Conservation (phyloP, 345 rosid species). For the Acer negundo region DNA sequence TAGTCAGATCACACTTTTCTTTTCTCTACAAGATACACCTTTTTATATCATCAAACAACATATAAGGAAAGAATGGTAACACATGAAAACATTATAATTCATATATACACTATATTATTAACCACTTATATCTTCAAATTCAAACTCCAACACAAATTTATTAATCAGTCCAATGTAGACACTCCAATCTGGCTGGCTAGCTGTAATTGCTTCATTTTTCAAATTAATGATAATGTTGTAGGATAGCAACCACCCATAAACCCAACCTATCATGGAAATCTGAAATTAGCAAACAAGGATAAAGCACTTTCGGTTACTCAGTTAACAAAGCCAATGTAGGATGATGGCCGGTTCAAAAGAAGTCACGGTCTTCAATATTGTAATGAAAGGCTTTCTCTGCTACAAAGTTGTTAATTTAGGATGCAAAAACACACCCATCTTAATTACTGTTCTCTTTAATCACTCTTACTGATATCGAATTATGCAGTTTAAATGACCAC, state of each 20-base stretch:
- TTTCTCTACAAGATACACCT: not conserved
- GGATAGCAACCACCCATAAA: not conserved
- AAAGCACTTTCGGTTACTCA: not conserved
- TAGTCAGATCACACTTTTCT: not conserved
- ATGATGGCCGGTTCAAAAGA: not conserved
- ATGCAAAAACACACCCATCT: not conserved
- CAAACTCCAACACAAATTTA: not conserved
- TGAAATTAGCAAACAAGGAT: not conserved
- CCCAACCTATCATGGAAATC: not conserved
- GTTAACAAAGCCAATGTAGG: not conserved
- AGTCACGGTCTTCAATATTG: not conserved
- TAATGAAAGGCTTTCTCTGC: not conserved
- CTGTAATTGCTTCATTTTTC: not conserved
- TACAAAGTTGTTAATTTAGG: not conserved
- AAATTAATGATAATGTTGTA: not conserved
- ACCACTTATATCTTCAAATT: conserved; percentile 1
- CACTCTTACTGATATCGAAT: not conserved
- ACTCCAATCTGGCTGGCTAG: not conserved
- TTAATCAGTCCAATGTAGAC: conserved; percentile 2
- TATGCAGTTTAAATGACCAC: not conserved
- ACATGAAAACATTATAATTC: conserved; percentile 2
- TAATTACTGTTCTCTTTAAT: not conserved
- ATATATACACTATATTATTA: not conserved
- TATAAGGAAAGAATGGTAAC: not conserved
- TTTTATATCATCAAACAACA: not conserved